These are phyloP conservation scores for fission yeast (Schizosaccharomyces pombe) DNA, from an alignment of 805 yeast species.

Conservation along the genomic window ASM294v3 CU329670.1:609001-609500, in stretches of 20 bases:
- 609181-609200: conserved; percentile 13
- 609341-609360: conserved; percentile 92
- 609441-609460: conserved; percentile 86
- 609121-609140: conserved; percentile 66
- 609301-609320: conserved; percentile 80
- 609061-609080: conserved; percentile 24
- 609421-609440: conserved; percentile 86
- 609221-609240: conserved; percentile 64
- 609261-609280: conserved; percentile 74
- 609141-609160: conserved; percentile 11
- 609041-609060: neutral
- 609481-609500: conserved; percentile 60
- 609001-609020: neutral
- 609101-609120: conserved; percentile 35
- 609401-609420: conserved; percentile 69
- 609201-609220: conserved; percentile 85
- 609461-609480: conserved; percentile 95
- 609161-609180: neutral
- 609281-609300: conserved; percentile 67
- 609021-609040: neutral
- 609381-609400: conserved; percentile 82
- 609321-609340: conserved; percentile 36
- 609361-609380: conserved; percentile 93
- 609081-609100: conserved; percentile 34
- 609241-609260: conserved; percentile 64